A percentile compares a stretch with the other conserved stretches of the same genome.
Conservation (phyloP, 2,329 filamentous ascomycete species). For the Fusarium nanum region DNA sequence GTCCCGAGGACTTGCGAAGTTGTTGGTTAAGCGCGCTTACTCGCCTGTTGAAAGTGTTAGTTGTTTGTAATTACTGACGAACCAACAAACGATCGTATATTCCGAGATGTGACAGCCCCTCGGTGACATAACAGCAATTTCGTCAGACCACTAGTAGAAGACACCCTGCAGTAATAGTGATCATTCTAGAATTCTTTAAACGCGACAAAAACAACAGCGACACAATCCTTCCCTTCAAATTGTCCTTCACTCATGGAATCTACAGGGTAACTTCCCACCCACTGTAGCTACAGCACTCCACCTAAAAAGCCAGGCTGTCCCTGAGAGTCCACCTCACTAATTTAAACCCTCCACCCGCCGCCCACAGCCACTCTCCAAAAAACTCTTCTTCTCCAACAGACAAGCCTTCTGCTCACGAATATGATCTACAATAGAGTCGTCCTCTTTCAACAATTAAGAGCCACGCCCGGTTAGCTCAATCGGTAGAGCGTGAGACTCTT, state of each 20-base stretch:
- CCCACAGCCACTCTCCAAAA: neutral
- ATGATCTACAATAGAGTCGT: neutral
- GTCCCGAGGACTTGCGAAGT: neutral
- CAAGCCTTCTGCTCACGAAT: no score
- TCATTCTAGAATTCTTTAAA: no score
- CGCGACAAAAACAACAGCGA: no score
- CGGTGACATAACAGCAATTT: neutral
- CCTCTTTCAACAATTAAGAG: slow-evolving; percentile 17
- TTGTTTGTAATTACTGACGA: neutral
- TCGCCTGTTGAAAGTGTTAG: neutral
- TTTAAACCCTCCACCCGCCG: slow-evolving; percentile 12
- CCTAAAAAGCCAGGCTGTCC: slow-evolving; percentile 23
- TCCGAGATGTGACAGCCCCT: neutral
- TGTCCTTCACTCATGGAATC: no score
- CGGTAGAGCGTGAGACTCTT: slow-evolving; percentile 76
- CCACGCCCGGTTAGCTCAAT: slow-evolving; percentile 48
- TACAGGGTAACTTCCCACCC: slow-evolving; percentile 1
- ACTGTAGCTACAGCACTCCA: neutral
- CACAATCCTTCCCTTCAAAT: no score
- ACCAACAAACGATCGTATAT: neutral
- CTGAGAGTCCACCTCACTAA: slow-evolving; percentile 7
- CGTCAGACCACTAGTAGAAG: no score
- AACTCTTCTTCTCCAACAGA: neutral
- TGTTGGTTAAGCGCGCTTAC: neutral
- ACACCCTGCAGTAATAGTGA: no score